Base-by-base conservation (phyloP, 306 rosid species). In the Chamaecrista fasciculata region DNA sequence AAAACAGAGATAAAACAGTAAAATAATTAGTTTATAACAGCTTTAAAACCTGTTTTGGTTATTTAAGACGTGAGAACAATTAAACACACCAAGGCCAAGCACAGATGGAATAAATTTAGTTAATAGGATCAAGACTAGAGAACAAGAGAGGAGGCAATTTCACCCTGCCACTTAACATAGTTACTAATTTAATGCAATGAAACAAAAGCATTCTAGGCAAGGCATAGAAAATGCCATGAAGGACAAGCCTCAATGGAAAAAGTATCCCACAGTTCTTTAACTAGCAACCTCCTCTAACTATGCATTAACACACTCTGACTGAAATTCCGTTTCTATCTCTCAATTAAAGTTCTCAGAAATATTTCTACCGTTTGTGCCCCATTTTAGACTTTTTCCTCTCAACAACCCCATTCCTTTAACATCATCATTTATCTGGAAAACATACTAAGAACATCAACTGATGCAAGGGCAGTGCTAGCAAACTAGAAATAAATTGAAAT, bases 1-100 rank as follows among this genome's bases (percentile, higher is more conserved):
- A 84, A 66, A 57, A 67, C 19, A 72, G 24, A 62, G 34, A 66
- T 60, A 6, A 6, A 74, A 76, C 44, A 50, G 29, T 71, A 62
- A 57, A 50, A 71, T 55, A 47, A 55, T 51, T 56, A 50, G 18
- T 31, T 53, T 21, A 59, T 48, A 47, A 6, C 52, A 63, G 19
- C 16, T 36, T 25, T 40, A 70, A 42, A 20, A 37, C 26, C 25
- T 34, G 63, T 0, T 19, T 49, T 56, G 28, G 18, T 11, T 34
- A 44, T 34, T 46, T 19, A 47, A 47, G 15, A 48, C 36, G 23
- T 25, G 43, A 19, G 33, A 53, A 77, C 48, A 76, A 21, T 42
- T 48, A 29, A 46, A 69, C 44, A 69, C 49, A 21, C 70, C 19
- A 49, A 63, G 36, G n/a, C 70, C 19, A 49, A 63, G 36, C 0